These are phyloP conservation scores for Hypoxylon intermedium DNA, from an alignment of 495 filamentous ascomycete species.

Conservation along the genomic window DNA sequence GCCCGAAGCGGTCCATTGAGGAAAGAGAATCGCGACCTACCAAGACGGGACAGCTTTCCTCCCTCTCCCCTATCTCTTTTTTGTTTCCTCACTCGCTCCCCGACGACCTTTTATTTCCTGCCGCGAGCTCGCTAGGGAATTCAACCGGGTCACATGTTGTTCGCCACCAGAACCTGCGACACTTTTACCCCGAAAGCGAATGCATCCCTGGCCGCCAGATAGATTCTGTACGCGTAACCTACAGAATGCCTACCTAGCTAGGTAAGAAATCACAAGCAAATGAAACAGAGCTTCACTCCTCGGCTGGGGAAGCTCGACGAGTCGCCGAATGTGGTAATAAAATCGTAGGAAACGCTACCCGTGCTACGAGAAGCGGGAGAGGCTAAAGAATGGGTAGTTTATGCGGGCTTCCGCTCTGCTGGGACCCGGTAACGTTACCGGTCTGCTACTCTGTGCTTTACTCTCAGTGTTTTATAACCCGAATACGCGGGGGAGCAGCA, in stretches of 20 bases:
- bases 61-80: neutral
- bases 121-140: constrained; percentile 24
- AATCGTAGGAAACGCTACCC: constrained; percentile 30
- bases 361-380: constrained; percentile 2
- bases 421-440: constrained; percentile 35
- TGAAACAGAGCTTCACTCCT: constrained; percentile 11
- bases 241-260: neutral
- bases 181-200: constrained; percentile 21
- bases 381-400: constrained; percentile 1
- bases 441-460: neutral
- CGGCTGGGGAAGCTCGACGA: constrained; percentile 23
- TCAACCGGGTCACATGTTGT: constrained; percentile 35
- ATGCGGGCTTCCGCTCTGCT: constrained; percentile 19
- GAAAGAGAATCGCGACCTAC: constrained; percentile 32
- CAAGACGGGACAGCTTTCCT: constrained; percentile 31
- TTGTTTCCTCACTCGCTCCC: constrained; percentile 3
- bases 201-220: constrained; percentile 8
- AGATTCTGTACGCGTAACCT: neutral
- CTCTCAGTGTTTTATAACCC: constrained; percentile 12
- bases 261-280: constrained; percentile 17
- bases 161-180: constrained; percentile 16
- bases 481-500: constrained; percentile 7
- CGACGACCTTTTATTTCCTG: neutral
- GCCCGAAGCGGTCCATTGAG: constrained; percentile 31
- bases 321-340: constrained; percentile 22